Evolutionary conservation across 1,139 yeast genomes (phyloP), one percentile per base, ranked within the genome.

Genomic region (Yarrowia galli): DNA sequence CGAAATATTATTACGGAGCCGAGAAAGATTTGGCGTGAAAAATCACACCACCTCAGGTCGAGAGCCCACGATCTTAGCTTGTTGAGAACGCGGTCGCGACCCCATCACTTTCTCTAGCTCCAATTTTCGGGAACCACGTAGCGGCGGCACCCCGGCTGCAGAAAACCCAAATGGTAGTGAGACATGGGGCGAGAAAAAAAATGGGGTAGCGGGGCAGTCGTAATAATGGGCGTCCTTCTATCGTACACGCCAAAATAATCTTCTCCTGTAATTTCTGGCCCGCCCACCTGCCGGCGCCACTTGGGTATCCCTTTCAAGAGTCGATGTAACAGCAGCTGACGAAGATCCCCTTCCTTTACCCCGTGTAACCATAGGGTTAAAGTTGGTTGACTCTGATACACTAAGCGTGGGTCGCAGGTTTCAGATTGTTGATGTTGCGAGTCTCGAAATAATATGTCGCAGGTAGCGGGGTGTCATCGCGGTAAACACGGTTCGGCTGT

Each of bases 321-420:
- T 7, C 10, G 10, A 6, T 28, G 54, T 28, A 8, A 48, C 54
- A 28, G 23, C 54, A 28, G 23, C 9, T 10, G 23, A 13, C 13
- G 38, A 28, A 18, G 38, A 48, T 18, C 42, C 18, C 16, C 13
- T 13, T 22, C 25, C 0, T 12, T 18, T 36, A 53, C 60, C 61
- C 61, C 61, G 61, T 54, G 58, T 35, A 20, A 35, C 32, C 15
- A 20, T 40, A 54, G n/a, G 25, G 36, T 54, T 54, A 54, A 25
- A 54, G 61, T 54, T 54, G 46, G 9, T 43, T 38, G 61, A 54
- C 36, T 28, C 18, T 4, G 35, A 16, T 48, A 36, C 53, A 48
- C 20, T 16, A 48, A 28, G n/a, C 22, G 9, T 16, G 53, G 36
- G 51, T 46, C 32, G 49, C 49, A 15, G 51, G 51, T 48, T 48